phyloP scores from a whole-genome alignment of 495 filamentous ascomycete species.

The Neurospora sp. region DNA sequence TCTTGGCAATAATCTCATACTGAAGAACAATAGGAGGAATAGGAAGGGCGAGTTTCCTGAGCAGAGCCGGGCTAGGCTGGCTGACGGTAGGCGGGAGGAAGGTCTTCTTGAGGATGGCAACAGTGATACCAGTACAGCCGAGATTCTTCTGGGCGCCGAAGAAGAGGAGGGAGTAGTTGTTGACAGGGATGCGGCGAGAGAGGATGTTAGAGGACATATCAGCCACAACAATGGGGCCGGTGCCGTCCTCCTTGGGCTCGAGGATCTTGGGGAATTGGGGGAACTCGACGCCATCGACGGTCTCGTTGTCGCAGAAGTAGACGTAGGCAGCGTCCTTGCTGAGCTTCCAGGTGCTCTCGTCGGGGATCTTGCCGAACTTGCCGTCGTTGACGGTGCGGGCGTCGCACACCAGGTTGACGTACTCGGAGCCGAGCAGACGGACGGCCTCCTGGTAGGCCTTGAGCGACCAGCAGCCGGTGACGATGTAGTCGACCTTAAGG shows the following conservation, averaged over 20 bases:
- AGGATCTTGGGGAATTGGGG: constrained; percentile 59
- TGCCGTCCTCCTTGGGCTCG: constrained; percentile 43
- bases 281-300: constrained; percentile 92
- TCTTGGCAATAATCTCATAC: constrained; percentile 73
- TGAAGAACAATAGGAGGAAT: constrained; percentile 68
- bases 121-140: constrained; percentile 74
- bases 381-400: constrained; percentile 58
- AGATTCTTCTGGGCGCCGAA: constrained; percentile 89
- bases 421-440: constrained; percentile 61
- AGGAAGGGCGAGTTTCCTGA: constrained; percentile 67
- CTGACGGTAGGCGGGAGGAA: constrained; percentile 55
- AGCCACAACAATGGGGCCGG: constrained; percentile 60
- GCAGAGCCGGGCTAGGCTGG: constrained; percentile 48
- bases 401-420: constrained; percentile 72
- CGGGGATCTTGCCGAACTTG: constrained; percentile 82
- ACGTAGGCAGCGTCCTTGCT: constrained; percentile 66
- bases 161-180: constrained; percentile 63
- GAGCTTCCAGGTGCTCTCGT: constrained; percentile 66
- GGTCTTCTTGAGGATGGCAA: constrained; percentile 68
- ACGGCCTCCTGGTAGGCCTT: constrained; percentile 84
- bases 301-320: constrained; percentile 93
- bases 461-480: constrained; percentile 81
- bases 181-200: constrained; percentile 53
- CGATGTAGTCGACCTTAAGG: constrained; percentile 76
- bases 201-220: constrained; percentile 83